A percentile compares a stretch with the other conserved stretches of the same genome.
phyloP scores from a whole-genome alignment of 331 rosid genomes.

The Prunus yedoensis region DNA sequence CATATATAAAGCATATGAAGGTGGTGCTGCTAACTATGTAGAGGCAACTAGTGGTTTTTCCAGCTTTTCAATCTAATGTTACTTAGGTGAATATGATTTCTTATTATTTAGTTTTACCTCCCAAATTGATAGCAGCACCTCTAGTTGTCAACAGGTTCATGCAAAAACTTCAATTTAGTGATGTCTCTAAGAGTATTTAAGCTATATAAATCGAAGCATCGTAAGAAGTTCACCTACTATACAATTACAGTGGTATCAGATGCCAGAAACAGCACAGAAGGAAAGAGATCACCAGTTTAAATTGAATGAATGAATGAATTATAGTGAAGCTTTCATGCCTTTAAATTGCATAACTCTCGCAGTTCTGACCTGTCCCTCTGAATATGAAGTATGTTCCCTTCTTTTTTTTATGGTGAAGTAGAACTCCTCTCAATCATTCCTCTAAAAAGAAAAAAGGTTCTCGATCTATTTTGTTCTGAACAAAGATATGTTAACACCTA shows the following conservation, averaged over 20 bases:
- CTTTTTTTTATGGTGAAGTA: neutral
- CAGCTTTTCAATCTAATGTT: too few relatives aligned
- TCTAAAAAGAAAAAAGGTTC: neutral
- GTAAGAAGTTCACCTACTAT: neutral
- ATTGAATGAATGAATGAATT: conserved; percentile 13
- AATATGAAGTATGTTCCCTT: too few relatives aligned
- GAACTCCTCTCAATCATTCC: conserved; percentile 11
- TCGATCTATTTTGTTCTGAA: neutral
- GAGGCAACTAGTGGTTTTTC: too few relatives aligned
- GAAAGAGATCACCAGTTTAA: neutral
- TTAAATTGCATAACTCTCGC: neutral
- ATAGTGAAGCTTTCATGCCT: conserved; percentile 8
- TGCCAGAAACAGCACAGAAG: neutral
- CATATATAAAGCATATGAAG: too few relatives aligned
- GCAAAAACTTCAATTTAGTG: too few relatives aligned
- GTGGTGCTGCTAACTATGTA: too few relatives aligned
- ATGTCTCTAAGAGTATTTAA: neutral
- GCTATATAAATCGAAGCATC: neutral
- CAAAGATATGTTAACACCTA: conserved; percentile 17
- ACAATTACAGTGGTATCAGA: neutral
- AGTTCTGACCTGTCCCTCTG: too few relatives aligned
- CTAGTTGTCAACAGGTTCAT: too few relatives aligned
- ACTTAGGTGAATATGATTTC: too few relatives aligned
- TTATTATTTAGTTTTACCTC: too few relatives aligned
- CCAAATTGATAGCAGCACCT: too few relatives aligned